phyloP scores from a whole-genome alignment of 1,139 yeast genomes.

The Suhomyces kunorum region DNA sequence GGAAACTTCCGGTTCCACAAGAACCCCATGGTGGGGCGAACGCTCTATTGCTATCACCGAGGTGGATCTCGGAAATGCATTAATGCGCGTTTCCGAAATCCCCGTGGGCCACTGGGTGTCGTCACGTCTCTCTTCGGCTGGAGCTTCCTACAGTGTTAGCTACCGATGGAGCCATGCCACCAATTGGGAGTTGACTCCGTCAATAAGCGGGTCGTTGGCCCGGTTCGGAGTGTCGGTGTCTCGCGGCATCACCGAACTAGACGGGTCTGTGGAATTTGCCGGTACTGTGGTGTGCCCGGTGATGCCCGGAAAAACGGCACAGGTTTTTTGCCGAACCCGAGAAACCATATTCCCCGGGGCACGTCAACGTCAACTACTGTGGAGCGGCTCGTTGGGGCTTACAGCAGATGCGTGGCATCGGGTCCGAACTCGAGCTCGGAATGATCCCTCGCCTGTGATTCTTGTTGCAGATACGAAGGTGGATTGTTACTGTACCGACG shows the following conservation, averaged over 20 bases:
- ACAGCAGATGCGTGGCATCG: slow-evolving; percentile 3
- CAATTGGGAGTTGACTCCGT: background rate
- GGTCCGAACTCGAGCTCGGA: background rate
- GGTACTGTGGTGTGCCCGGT: slow-evolving; percentile 22
- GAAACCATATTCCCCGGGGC: slow-evolving; percentile 21
- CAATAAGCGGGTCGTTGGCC: background rate
- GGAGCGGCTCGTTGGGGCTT: background rate
- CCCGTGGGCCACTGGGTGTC: slow-evolving; percentile 25
- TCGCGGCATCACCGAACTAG: background rate
- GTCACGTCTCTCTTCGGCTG: slow-evolving; percentile 20
- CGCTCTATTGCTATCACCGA: slow-evolving; percentile 20
- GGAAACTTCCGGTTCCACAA: slow-evolving; percentile 7
- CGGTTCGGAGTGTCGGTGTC: slow-evolving; percentile 7
- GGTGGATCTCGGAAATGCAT: slow-evolving; percentile 21
- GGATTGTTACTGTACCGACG: slow-evolving; percentile 23
- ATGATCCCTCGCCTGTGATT: background rate
- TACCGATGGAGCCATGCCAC: slow-evolving; percentile 13
- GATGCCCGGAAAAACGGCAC: slow-evolving; percentile 20
- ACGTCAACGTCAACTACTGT: slow-evolving; percentile 9
- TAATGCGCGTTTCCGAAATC: slow-evolving; percentile 8
- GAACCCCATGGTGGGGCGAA: background rate
- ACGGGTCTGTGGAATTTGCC: slow-evolving; percentile 14
- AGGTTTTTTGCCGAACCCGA: slow-evolving; percentile 20
- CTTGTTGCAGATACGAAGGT: background rate
- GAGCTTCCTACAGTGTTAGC: slow-evolving; percentile 21